A percentile compares a stretch with the other conserved stretches of the same genome.
phyloP scores from a whole-genome alignment of 495 filamentous ascomycete genomes.

The Schizothecium vesticola region DNA sequence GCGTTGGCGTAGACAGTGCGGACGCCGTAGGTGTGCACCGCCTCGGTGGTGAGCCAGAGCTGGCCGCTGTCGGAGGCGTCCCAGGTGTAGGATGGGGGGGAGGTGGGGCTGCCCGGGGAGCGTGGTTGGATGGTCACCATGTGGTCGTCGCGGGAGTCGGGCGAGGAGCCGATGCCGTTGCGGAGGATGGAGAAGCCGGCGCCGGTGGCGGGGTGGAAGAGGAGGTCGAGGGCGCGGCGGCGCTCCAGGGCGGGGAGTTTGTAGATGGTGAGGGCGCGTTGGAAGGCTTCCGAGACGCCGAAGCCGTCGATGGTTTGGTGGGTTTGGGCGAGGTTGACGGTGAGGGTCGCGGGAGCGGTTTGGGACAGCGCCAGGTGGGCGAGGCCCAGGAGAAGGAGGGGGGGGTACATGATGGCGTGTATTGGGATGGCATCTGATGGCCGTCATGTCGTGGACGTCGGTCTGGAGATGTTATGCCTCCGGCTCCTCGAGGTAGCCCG shows the following conservation, averaged over 20 bases:
- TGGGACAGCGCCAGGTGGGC: background rate
- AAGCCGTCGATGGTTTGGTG: slow-evolving; percentile 50
- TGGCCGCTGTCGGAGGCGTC: slow-evolving; percentile 50
- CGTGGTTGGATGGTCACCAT: slow-evolving; percentile 47
- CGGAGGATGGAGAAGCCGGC: slow-evolving; percentile 53
- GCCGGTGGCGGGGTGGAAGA: slow-evolving; percentile 47
- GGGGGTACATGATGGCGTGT: background rate
- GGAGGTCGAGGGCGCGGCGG: slow-evolving; percentile 43
- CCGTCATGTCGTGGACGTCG: background rate
- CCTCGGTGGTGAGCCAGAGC: slow-evolving; percentile 48
- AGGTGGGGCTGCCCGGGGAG: slow-evolving; percentile 39
- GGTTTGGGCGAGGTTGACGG: slow-evolving; percentile 35
- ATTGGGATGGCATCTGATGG: background rate
- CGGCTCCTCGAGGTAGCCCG: background rate
- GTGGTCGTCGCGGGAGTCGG: slow-evolving; percentile 38
- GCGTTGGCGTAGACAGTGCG: slow-evolving; percentile 49
- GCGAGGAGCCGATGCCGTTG: slow-evolving; percentile 50
- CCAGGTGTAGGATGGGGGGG: slow-evolving; percentile 42
- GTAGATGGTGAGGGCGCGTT: slow-evolving; percentile 48
- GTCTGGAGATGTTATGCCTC: background rate
- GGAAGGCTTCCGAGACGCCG: slow-evolving; percentile 50
- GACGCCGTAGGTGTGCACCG: slow-evolving; percentile 39
- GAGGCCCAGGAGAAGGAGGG: background rate
- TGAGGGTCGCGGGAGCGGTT: slow-evolving; percentile 23
- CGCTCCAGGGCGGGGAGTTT: slow-evolving; percentile 43